phyloP scores from a whole-genome alignment of 371 early-diverging fungal species.

The Rhizopus arrhizus region DNA sequence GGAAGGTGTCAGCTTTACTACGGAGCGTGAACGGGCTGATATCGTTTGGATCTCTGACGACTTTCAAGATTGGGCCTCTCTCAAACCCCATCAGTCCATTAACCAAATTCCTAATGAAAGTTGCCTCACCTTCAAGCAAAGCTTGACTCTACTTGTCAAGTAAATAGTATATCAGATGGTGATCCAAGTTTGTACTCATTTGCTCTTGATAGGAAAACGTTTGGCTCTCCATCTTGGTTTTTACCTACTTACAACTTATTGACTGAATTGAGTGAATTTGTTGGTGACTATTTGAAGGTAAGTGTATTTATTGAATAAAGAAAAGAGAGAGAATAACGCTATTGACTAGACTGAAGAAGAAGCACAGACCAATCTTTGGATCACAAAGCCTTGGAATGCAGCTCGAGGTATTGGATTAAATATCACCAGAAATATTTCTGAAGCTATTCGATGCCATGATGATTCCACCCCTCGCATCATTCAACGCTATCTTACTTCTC shows the following conservation, averaged over 20 bases:
- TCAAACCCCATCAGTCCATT: slow-evolving; percentile 49
- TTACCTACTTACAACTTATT: slow-evolving; percentile 55
- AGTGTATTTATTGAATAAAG: neutral
- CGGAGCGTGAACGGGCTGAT: slow-evolving; percentile 49
- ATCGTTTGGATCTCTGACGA: slow-evolving; percentile 58
- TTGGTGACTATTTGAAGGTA: slow-evolving; percentile 52
- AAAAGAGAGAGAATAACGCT: slow-evolving; percentile 4
- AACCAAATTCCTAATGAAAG: slow-evolving; percentile 60
- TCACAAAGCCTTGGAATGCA: slow-evolving; percentile 61
- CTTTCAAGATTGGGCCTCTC: slow-evolving; percentile 53
- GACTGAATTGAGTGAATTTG: slow-evolving; percentile 50
- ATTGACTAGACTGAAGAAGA: slow-evolving; percentile 32
- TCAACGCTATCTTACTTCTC: slow-evolving; percentile 55
- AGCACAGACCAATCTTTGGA: slow-evolving; percentile 53
- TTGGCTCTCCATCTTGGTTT: slow-evolving; percentile 54
- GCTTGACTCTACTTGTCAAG: slow-evolving; percentile 52
- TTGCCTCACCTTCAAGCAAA: slow-evolving; percentile 56
- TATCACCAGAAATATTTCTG: slow-evolving; percentile 48
- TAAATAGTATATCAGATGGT: slow-evolving; percentile 21
- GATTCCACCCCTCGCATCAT: slow-evolving; percentile 54
- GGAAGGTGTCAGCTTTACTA: slow-evolving; percentile 49
- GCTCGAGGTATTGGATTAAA: slow-evolving; percentile 53
- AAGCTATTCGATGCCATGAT: slow-evolving; percentile 56
- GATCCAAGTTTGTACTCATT: slow-evolving; percentile 15
- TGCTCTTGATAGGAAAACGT: slow-evolving; percentile 31